Evolutionary conservation across 2,329 filamentous ascomycete species (phyloP).

Genomic region (Penicillium sumatraense): DNA sequence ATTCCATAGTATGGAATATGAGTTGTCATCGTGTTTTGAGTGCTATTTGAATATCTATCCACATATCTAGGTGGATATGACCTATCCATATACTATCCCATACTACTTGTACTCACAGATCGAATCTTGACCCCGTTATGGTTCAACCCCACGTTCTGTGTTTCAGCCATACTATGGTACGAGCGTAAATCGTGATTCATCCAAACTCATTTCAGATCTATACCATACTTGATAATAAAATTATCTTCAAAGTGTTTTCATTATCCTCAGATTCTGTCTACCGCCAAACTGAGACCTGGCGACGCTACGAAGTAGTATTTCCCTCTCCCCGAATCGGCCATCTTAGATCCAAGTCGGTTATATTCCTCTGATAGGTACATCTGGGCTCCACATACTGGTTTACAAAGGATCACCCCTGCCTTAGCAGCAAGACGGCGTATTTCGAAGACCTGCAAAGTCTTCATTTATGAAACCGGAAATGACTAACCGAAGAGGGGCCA

Average conservation of each 20-base stretch:
- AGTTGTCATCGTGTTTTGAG: too few relatives aligned
- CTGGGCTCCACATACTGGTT: background rate
- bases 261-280: too few relatives aligned
- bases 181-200: background rate
- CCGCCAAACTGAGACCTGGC: background rate
- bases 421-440: slow-evolving; percentile 17
- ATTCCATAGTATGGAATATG: too few relatives aligned
- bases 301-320: too few relatives aligned
- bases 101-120: background rate
- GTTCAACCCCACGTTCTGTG: background rate
- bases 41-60: background rate
- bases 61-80: too few relatives aligned
- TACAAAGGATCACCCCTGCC: slow-evolving; percentile 20
- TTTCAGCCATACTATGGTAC: background rate
- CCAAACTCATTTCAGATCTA: background rate
- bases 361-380: slow-evolving; percentile 12
- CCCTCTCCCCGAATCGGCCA: background rate
- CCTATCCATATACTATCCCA: too few relatives aligned
- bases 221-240: background rate
- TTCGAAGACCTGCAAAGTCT: background rate
- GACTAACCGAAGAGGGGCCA: slow-evolving; percentile 10
- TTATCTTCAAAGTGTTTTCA: too few relatives aligned
- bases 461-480: slow-evolving; percentile 16
- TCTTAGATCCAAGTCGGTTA: background rate
- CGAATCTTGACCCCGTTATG: background rate